Conservation (phyloP, 768 basidiomycete genomes). For the Hygrophorus russula region DNA sequence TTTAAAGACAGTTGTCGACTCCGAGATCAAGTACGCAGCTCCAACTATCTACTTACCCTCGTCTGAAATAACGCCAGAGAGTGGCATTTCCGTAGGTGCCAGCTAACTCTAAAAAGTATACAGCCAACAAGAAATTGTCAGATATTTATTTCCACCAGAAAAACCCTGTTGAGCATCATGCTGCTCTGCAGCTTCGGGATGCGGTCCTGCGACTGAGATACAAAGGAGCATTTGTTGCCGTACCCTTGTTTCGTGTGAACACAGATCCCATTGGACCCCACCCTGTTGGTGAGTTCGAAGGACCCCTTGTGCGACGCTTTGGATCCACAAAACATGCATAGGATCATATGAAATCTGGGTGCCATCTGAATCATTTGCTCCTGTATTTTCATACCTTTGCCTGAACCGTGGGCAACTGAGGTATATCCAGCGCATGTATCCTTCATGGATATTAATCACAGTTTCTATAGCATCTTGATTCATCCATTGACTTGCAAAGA, state of each 20-base stretch:
- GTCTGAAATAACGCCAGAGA: conserved; percentile 31
- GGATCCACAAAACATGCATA: conserved; percentile 13
- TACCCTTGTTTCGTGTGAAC: conserved; percentile 66
- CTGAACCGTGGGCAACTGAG: conserved; percentile 59
- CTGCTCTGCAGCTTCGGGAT: conserved; percentile 58
- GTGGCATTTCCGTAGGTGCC: conserved; percentile 68
- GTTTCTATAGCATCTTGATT: conserved; percentile 47
- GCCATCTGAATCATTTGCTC: conserved; percentile 59
- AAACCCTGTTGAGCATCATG: conserved; percentile 49
- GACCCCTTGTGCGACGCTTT: background rate
- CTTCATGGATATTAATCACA: no score
- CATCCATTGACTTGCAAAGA: conserved; percentile 66
- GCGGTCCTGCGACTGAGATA: conserved; percentile 59
- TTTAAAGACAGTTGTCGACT: conserved; percentile 42
- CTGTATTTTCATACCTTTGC: conserved; percentile 70
- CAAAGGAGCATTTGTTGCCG: conserved; percentile 72
- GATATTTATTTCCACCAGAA: conserved; percentile 75
- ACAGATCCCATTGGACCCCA: conserved; percentile 62
- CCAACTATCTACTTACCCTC: background rate
- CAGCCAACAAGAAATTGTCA: conserved; percentile 15
- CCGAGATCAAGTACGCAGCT: conserved; percentile 35
- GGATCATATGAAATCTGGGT: conserved; percentile 81
- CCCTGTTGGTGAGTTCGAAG: conserved; percentile 46
- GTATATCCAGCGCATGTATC: conserved; percentile 29
- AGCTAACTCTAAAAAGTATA: background rate